Base-by-base conservation (phyloP, 768 basidiomycete species). In the Rhizopogon rudus region DNA sequence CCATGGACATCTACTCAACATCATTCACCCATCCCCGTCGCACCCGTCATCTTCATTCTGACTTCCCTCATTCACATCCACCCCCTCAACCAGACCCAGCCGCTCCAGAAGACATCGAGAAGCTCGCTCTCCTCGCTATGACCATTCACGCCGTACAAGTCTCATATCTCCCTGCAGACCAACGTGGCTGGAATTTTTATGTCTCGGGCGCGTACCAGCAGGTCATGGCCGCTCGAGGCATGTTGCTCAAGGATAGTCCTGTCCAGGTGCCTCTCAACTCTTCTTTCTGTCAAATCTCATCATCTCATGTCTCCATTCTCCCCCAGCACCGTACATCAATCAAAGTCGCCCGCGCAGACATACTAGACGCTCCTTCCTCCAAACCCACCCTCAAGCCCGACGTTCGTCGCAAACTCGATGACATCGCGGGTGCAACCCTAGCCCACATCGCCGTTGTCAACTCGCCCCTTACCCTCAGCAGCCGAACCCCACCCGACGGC, bases 371-470 rank as follows among this genome's bases (percentile, higher is more conserved):
- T 51, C 85, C 84, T 53, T 80, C 86, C 60, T 85, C 85, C 41
- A 85, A 88, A 72, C 91, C 90, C 6, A 69, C 83, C 6, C 80
- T 96, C 64, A 95, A 94, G 70, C 75, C 83, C 0, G 87, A 91
- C 60, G 90, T 95, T 37, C 82, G 88, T 52, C 82, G 83, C 50
- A 83, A 87, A 53, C 81, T 98, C n/a, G 93, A 97, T 69, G 92
- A 96, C 66, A 91, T 98, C 65, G 95, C 94, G 29, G 85, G 87
- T 2, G 88, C 92, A 66, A 95, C 93, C n/a, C 77, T 84, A 57
- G 93, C 95, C 8, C 91, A 94, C 68, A 93, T 98, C 66, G 88
- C 93, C 25, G 93, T 98, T 61, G 88, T 96, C 65, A 95, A 96
- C 62, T 87, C 89, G 54, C 86, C 87, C 45, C 77, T 84, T 55